Evolutionary conservation across 768 basidiomycete genomes (phyloP).

Genomic region (Inosperma sp.): DNA sequence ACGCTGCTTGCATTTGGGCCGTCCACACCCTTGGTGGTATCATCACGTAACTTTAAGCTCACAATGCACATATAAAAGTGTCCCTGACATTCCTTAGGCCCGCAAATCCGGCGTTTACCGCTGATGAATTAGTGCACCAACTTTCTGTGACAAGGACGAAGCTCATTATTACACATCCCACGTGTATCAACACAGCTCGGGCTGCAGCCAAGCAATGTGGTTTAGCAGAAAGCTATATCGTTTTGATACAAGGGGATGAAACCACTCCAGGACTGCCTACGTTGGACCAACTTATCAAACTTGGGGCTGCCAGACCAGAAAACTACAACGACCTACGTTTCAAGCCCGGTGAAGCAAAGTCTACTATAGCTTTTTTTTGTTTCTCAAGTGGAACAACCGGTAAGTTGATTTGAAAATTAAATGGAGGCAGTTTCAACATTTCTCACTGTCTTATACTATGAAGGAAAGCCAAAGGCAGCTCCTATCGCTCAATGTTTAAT

Average conservation of each 20-base stretch:
- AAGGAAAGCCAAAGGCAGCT: conserved; percentile 35
- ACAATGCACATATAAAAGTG: background rate
- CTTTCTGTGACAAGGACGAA: too few species aligned
- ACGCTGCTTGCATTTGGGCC: conserved; percentile 54
- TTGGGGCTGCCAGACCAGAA: conserved; percentile 33
- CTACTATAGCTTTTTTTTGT: conserved; percentile 58
- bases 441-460: background rate
- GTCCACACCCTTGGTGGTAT: conserved; percentile 53
- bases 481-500: conserved; percentile 5
- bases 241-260: conserved; percentile 30
- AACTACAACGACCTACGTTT: conserved; percentile 46
- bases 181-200: conserved; percentile 38
- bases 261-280: conserved; percentile 1
- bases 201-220: conserved; percentile 40
- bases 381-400: conserved; percentile 79
- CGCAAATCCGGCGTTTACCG: conserved; percentile 58
- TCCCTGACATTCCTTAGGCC: conserved; percentile 36
- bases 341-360: conserved; percentile 53
- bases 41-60: conserved; percentile 41
- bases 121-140: too few species aligned
- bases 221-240: conserved; percentile 40
- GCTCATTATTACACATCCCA: conserved; percentile 47
- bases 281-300: conserved; percentile 45
- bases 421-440: background rate
- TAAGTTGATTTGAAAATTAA: conserved; percentile 27